A percentile compares a stretch with the other conserved stretches of the same genome.
phyloP scores from a whole-genome alignment of 371 early-diverging fungal genomes.

The Rhizomucor pusillus region DNA sequence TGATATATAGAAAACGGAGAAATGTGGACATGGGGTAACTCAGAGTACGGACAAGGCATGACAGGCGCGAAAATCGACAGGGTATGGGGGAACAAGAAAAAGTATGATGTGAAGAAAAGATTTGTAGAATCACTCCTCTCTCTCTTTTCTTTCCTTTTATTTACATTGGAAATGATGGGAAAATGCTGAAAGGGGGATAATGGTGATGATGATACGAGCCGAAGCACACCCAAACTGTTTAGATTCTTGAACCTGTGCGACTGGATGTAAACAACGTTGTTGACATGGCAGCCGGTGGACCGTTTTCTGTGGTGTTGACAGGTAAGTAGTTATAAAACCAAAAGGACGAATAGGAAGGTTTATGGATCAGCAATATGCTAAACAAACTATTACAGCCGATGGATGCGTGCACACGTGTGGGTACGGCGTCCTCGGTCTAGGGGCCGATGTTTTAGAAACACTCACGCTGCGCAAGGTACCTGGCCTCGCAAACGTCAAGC shows the following conservation, averaged over 20 bases:
- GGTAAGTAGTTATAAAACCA: constrained; percentile 15
- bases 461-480: constrained; percentile 40
- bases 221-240: neutral
- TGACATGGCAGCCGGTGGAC: constrained; percentile 73
- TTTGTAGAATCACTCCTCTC: neutral
- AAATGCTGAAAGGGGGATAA: too few species aligned
- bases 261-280: constrained; percentile 35
- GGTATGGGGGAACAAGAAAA: constrained; percentile 28
- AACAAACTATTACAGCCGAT: constrained; percentile 20
- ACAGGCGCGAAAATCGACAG: constrained; percentile 68
- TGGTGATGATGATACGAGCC: too few species aligned
- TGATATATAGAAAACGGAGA: constrained; percentile 33
- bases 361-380: neutral
- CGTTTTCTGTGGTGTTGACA: constrained; percentile 65
- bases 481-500: constrained; percentile 26
- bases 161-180: neutral
- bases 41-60: constrained; percentile 82
- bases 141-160: neutral
- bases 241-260: constrained; percentile 62
- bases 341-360: neutral
- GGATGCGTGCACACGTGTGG: constrained; percentile 71
- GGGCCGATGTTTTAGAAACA: constrained; percentile 43
- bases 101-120: constrained; percentile 1
- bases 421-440: constrained; percentile 71
- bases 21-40: constrained; percentile 81